Conservation (phyloP, 108 stramenopile genomes). For the Aureococcus anophagefferens region DNA sequence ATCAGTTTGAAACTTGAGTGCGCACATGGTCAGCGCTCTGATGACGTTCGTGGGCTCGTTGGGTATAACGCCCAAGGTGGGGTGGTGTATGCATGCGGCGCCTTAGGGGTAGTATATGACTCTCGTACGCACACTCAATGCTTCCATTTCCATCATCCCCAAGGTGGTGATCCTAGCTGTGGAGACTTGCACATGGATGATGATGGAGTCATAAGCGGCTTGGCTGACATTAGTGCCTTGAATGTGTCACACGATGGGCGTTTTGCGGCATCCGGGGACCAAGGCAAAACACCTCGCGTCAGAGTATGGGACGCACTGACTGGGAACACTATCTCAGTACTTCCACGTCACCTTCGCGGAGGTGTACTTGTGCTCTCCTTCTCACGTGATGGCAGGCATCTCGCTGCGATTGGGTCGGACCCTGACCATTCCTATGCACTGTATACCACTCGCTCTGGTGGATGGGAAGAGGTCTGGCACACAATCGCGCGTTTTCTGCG, state of each 20-base stretch:
- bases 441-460: neutral
- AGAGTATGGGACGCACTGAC: constrained; percentile 17
- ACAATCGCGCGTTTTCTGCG: neutral
- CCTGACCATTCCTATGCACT: neutral
- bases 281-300: neutral
- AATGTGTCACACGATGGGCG: neutral
- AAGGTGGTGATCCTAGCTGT: neutral
- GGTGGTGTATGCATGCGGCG: constrained; percentile 9
- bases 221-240: constrained; percentile 5
- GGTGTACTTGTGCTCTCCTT: constrained; percentile 1
- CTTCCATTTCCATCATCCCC: constrained; percentile 8
- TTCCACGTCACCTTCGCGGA: neutral
- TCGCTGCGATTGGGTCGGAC: constrained; percentile 1
- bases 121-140: neutral
- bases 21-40: constrained; percentile 8
- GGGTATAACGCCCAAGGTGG: constrained; percentile 11
- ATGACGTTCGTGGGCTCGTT: neutral
- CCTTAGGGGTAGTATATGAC: constrained; percentile 8
- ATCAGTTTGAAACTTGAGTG: constrained; percentile 1
- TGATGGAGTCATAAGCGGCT: too few species aligned
- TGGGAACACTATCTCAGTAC: neutral
- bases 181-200: too few species aligned
- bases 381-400: neutral
- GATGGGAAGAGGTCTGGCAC: neutral
- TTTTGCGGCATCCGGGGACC: constrained; percentile 11